phyloP scores from a whole-genome alignment of 2,329 filamentous ascomycete species.

The Sphaerulina musiva region DNA sequence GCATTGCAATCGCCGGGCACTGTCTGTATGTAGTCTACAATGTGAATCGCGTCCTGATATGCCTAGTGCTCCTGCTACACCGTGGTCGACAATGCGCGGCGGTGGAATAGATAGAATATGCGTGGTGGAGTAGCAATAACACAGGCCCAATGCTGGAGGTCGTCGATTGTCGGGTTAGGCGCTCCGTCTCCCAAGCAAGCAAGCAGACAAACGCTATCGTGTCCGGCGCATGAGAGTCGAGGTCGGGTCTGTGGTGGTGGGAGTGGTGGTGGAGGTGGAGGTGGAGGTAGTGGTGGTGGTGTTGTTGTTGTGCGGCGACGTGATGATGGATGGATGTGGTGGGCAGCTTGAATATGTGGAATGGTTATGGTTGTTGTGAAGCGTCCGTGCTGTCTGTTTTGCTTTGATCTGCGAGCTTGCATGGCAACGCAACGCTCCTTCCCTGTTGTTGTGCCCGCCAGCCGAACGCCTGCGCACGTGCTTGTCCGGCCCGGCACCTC shows the following conservation, averaged over 20 bases:
- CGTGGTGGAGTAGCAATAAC: background rate
- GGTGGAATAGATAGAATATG: background rate
- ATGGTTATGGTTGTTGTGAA: constrained; percentile 2
- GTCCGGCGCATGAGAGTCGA: constrained; percentile 2
- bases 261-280: background rate
- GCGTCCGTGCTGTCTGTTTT: constrained; percentile 4
- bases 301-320: background rate
- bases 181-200: background rate
- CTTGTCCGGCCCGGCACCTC: background rate
- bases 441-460: background rate
- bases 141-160: background rate
- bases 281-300: background rate
- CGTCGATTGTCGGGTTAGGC: background rate
- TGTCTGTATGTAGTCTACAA: background rate
- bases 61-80: no score
- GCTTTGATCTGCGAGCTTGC: background rate
- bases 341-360: background rate
- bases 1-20: constrained; percentile 21
- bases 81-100: background rate
- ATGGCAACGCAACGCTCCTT: constrained; percentile 4
- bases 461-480: constrained; percentile 3
- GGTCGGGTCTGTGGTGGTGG: background rate
- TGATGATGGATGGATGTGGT: background rate
- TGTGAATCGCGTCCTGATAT: background rate
- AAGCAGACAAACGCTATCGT: constrained; percentile 10